These are phyloP conservation scores for Chlorella sp. DNA, from an alignment of 139 green algal species.

Conservation along the genomic window DNA sequence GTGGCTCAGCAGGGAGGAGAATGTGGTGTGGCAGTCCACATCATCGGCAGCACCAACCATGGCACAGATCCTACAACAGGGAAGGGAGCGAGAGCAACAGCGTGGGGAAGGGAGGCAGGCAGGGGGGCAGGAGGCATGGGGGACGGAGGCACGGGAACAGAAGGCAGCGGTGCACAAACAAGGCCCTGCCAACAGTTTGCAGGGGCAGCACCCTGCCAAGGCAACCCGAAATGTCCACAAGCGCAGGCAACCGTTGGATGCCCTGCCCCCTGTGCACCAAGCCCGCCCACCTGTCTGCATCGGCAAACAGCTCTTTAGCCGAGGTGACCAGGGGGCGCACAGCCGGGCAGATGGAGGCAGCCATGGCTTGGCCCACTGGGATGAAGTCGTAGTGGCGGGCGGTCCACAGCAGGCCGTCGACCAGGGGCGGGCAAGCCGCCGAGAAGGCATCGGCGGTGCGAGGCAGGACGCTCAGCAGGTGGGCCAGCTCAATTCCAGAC, in stretches of 20 bases:
- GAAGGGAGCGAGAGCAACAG: neutral
- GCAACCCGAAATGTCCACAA: too few relatives aligned
- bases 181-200: too few relatives aligned
- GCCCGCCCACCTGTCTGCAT: neutral
- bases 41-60: neutral
- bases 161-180: neutral
- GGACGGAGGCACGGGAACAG: neutral
- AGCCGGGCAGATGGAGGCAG: neutral
- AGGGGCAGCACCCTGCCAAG: too few relatives aligned
- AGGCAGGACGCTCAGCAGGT: neutral
- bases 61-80: neutral
- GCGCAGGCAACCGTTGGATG: too few relatives aligned
- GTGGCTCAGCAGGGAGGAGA: neutral
- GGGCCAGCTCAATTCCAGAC: neutral
- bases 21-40: neutral
- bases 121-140: neutral
- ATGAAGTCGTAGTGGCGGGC: conserved; percentile 20
- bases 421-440: neutral
- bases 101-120: neutral
- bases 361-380: neutral
- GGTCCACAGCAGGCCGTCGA: conserved; percentile 16
- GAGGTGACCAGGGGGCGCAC: neutral
- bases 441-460: neutral
- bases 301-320: neutral
- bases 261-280: too few relatives aligned